phyloP scores from a whole-genome alignment of 441 rosid genomes.

The Eutrema salsugineum region DNA sequence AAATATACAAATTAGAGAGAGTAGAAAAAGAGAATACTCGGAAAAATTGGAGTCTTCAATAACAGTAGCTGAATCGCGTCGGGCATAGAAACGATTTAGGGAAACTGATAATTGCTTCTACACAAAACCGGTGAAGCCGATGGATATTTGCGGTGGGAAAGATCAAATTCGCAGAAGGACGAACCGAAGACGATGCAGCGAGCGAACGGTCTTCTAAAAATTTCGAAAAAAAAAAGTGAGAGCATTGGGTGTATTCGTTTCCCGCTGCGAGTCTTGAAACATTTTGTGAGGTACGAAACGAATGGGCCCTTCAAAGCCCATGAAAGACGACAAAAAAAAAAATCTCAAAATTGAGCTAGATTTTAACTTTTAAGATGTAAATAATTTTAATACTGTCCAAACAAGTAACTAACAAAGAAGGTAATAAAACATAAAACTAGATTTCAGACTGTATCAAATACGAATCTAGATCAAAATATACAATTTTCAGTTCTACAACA shows the following conservation, averaged over 20 bases:
- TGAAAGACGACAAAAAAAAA: no score
- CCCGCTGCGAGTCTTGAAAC: background rate
- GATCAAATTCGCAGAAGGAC: background rate
- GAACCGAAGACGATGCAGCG: slow-evolving; percentile 7
- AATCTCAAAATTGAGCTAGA: no score
- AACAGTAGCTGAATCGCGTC: slow-evolving; percentile 2
- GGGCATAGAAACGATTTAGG: background rate
- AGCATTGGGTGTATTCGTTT: no score
- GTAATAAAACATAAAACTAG: no score
- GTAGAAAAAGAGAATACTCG: background rate
- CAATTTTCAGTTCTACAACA: no score
- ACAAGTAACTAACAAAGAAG: no score
- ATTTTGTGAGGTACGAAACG: background rate
- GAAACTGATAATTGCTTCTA: background rate
- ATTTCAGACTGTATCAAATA: no score
- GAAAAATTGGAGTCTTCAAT: slow-evolving; percentile 2
- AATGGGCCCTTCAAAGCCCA: background rate
- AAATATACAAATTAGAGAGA: background rate
- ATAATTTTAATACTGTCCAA: no score
- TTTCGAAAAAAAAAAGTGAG: no score
- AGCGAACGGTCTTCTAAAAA: background rate
- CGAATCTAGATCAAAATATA: no score
- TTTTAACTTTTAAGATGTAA: no score
- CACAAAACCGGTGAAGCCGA: background rate
- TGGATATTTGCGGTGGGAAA: background rate